Conservation (phyloP, 148 eudicot species). For the Limonium bicolor region DNA sequence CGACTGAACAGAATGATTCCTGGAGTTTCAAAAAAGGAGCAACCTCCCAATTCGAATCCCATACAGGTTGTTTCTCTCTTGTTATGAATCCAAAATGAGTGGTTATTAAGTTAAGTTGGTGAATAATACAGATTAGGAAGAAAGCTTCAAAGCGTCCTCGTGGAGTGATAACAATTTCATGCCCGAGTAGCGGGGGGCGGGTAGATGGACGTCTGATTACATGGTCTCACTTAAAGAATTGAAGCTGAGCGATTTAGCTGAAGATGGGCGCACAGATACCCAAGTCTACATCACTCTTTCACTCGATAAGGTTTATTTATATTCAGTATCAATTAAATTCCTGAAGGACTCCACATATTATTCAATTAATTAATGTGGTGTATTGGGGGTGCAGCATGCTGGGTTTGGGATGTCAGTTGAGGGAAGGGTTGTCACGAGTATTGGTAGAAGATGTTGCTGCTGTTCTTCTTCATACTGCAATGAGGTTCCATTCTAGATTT, state of each 20-base stretch:
- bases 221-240: slow-evolving; percentile 26
- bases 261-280: slow-evolving; percentile 17
- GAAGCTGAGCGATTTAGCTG: slow-evolving; percentile 33
- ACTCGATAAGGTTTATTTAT: slow-evolving; percentile 25
- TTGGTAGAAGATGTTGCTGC: slow-evolving; percentile 49
- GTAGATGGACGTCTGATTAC: slow-evolving; percentile 35
- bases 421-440: slow-evolving; percentile 46
- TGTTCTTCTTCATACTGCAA: slow-evolving; percentile 59
- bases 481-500: slow-evolving; percentile 18
- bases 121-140: too few relatives aligned
- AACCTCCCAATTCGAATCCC: too few relatives aligned
- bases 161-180: slow-evolving; percentile 22
- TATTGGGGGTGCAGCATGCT: slow-evolving; percentile 34
- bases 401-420: slow-evolving; percentile 85
- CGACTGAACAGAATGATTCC: too few relatives aligned
- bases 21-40: too few relatives aligned
- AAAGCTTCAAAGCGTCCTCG: slow-evolving; percentile 13
- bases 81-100: too few relatives aligned
- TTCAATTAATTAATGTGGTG: not conserved
- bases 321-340: not conserved
- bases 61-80: too few relatives aligned
- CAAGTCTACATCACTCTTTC: slow-evolving; percentile 25
- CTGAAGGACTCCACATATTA: not conserved
- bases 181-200: slow-evolving; percentile 27
- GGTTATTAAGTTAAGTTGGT: too few relatives aligned